Base-by-base conservation (phyloP, 495 filamentous ascomycete species). In the Trichocladium antarcticum region DNA sequence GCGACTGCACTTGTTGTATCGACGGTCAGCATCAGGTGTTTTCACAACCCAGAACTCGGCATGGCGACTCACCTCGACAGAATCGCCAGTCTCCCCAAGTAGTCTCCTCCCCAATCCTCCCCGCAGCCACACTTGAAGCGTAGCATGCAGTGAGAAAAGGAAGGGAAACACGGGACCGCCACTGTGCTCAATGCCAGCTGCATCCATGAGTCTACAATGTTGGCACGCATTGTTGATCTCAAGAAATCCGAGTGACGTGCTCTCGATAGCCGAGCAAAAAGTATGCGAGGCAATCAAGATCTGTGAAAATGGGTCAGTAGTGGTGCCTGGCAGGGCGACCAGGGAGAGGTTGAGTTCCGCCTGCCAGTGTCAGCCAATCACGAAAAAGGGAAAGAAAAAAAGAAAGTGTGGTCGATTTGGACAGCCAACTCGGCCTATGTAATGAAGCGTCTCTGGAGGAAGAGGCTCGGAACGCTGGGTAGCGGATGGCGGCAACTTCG, bases 71-170 rank as follows among this genome's bases (percentile, higher is more conserved):
- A 27, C 24, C 3, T 27, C 24, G 8, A 27, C 24, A 27, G 24
- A 27, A 27, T 27, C 24, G 4, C 24, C 24, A 27, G 24, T 27
- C 24, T 27, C 24, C 24, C 24, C 24, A 8, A 27, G 24, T 8
- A 27, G 4, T 27, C 24, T 27, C 24, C 4, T 27, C 24, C 4
- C 8, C 24, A 27, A 4, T 11, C 35, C 68, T 68, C 71, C 62
- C 71, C 58, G 41, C 58, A 57, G 62, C 69, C 52, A 42, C 55
- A 66, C 71, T 40, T 54, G 46, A 57, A 63, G 68, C 63, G 51
- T 16, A 54, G 64, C 57, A 57, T 57, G 60, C 65, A 63, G 71
- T 65, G 71, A 72, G 69, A 71, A 71, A 71, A 74, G 54, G 57
- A 57, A 19, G 32, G 20, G 12, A 49, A 44, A 37, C 47, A 20